Percentiles rank a stretch among this genome's conserved stretches.
Evolutionary conservation across 2,329 filamentous ascomycete genomes (phyloP).

Genomic region (Penicillium paneum): DNA sequence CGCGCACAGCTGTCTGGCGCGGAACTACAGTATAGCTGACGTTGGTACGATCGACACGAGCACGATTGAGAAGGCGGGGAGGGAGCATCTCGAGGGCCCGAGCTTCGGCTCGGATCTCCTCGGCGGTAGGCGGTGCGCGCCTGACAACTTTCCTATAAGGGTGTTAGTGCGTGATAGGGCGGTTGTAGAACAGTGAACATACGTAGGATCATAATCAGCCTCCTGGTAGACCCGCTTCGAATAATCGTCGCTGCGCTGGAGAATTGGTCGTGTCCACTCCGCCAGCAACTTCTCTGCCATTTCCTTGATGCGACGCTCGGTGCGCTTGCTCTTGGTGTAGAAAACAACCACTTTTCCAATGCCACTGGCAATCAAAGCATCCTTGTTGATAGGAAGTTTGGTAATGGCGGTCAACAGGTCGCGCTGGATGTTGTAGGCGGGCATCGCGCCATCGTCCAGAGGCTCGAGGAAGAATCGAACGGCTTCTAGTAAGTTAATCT

Average conservation of each 20-base stretch:
- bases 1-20: conserved; percentile 51
- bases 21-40: conserved; percentile 63
- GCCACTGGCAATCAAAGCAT: conserved; percentile 81
- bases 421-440: conserved; percentile 95
- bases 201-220: conserved; percentile 58
- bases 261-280: conserved; percentile 92
- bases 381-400: conserved; percentile 84
- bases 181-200: conserved; percentile 22
- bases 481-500: conserved; percentile 90
- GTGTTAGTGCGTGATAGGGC: conserved; percentile 13
- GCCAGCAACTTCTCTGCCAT: conserved; percentile 88
- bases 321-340: conserved; percentile 92
- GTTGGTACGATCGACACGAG: conserved; percentile 57
- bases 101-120: conserved; percentile 48
- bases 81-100: conserved; percentile 53
- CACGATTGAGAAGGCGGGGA: conserved; percentile 55
- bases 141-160: conserved; percentile 36
- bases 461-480: conserved; percentile 98
- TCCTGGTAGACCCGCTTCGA: conserved; percentile 69
- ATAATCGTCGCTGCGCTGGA: conserved; percentile 92
- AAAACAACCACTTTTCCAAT: conserved; percentile 96
- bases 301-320: conserved; percentile 84
- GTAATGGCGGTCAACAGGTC: conserved; percentile 81
- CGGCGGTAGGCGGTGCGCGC: conserved; percentile 32
- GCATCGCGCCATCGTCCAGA: conserved; percentile 86